These are phyloP conservation scores for Plantago major DNA, from an alignment of 257 asterid genomes.

Conservation along the genomic window DNA sequence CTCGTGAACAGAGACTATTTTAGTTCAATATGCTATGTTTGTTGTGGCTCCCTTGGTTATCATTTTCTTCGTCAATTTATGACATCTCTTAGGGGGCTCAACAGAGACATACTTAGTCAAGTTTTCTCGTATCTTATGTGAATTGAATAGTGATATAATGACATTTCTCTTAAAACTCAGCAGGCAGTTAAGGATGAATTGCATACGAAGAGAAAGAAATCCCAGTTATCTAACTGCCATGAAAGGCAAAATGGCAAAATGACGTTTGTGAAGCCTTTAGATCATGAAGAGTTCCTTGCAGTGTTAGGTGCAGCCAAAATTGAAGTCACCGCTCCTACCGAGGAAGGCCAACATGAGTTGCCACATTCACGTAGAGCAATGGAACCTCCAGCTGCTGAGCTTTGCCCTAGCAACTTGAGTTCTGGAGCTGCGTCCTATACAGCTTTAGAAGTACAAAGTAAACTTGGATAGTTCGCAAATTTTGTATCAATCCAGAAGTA, in stretches of 20 bases:
- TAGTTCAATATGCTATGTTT: background rate
- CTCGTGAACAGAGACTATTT: background rate
- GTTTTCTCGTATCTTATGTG: background rate
- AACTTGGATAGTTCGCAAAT: background rate
- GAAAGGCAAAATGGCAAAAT: constrained; percentile 29
- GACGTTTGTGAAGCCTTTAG: constrained; percentile 42
- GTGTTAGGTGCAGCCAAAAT: constrained; percentile 46
- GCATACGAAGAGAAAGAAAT: constrained; percentile 44
- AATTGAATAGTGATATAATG: constrained; percentile 3
- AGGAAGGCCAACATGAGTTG: constrained; percentile 37
- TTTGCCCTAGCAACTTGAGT: background rate
- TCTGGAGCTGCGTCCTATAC: background rate
- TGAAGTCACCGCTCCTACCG: constrained; percentile 20
- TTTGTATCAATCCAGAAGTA: background rate
- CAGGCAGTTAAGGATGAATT: constrained; percentile 72
- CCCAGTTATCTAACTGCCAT: constrained; percentile 19
- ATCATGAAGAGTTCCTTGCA: constrained; percentile 51
- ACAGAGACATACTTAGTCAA: background rate
- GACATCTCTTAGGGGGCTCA: background rate
- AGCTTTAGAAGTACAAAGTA: background rate
- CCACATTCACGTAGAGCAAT: constrained; percentile 30
- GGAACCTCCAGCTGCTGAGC: constrained; percentile 18
- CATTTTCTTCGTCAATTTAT: background rate
- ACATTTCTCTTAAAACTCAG: constrained; percentile 10
- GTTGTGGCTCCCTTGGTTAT: background rate